A percentile compares a stretch with the other conserved stretches of the same genome.
Conservation (phyloP, 2,329 filamentous ascomycete species). For the Trichoderma semiorbis region DNA sequence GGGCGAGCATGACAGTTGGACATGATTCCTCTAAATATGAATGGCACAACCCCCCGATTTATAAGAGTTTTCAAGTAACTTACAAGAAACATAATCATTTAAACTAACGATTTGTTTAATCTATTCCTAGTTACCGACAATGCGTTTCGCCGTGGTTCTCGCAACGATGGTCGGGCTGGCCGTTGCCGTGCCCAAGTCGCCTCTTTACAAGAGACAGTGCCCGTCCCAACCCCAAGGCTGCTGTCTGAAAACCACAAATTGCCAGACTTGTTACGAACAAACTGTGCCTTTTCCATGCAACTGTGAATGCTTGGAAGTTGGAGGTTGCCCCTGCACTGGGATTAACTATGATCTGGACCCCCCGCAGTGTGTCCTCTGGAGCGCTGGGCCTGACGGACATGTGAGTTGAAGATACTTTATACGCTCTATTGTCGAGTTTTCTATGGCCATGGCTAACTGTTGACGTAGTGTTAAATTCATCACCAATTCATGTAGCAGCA, state of each 20-base stretch:
- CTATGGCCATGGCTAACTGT: background rate
- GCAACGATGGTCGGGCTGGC: conserved; percentile 1
- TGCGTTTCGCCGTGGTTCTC: conserved; percentile 7
- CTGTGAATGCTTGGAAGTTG: background rate
- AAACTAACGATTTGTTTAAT: background rate
- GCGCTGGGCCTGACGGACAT: background rate
- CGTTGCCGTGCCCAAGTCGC: conserved; percentile 1
- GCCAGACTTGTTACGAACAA: conserved; percentile 6
- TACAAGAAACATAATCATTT: background rate
- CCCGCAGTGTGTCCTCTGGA: background rate
- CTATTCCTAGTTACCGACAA: background rate
- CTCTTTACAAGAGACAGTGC: conserved; percentile 9
- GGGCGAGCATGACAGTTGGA: background rate
- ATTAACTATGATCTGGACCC: background rate
- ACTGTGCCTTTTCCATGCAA: background rate
- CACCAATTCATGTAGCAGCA: background rate
- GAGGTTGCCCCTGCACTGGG: conserved; percentile 6
- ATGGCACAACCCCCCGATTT: background rate
- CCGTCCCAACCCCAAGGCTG: background rate
- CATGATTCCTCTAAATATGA: background rate
- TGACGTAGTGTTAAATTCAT: background rate
- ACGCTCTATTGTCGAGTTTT: background rate
- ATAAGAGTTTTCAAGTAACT: background rate
- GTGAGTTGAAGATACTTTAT: background rate
- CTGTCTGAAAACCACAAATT: background rate